Conservation (phyloP, 2,329 filamentous ascomycete species). For the Neonectria faginata region DNA sequence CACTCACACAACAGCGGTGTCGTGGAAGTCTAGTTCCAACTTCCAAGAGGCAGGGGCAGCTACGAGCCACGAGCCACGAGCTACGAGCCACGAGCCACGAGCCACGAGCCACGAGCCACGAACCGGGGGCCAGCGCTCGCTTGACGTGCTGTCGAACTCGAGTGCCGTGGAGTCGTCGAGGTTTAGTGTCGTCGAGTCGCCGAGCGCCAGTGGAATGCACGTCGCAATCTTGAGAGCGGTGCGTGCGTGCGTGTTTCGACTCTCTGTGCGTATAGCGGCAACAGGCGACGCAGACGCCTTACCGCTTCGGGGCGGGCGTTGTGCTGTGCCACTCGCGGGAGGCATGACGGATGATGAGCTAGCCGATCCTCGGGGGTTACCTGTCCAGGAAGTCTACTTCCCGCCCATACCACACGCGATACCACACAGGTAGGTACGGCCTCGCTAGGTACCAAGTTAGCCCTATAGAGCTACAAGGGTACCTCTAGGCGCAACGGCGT, state of each 20-base stretch:
- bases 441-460: background rate
- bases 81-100: constrained; percentile 10
- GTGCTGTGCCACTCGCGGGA: constrained; percentile 23
- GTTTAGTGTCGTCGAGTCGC: constrained; percentile 22
- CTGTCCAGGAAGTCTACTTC: constrained; percentile 7
- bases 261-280: constrained; percentile 33
- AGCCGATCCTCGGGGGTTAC: constrained; percentile 9
- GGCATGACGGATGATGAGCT: constrained; percentile 15
- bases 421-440: constrained; percentile 4
- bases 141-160: constrained; percentile 38
- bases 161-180: constrained; percentile 38
- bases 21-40: constrained; percentile 26
- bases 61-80: constrained; percentile 3
- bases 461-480: background rate
- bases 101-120: background rate
- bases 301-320: constrained; percentile 38
- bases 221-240: constrained; percentile 34
- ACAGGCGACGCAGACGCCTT: constrained; percentile 41
- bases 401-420: background rate
- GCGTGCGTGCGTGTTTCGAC: constrained; percentile 38
- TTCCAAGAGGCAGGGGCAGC: constrained; percentile 20
- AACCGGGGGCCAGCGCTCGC: constrained; percentile 35
- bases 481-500: constrained; percentile 13
- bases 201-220: constrained; percentile 19
- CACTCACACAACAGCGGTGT: constrained; percentile 18